Evolutionary conservation across 2,329 filamentous ascomycete genomes (phyloP).

Genomic region (Helicocarpus griseus): DNA sequence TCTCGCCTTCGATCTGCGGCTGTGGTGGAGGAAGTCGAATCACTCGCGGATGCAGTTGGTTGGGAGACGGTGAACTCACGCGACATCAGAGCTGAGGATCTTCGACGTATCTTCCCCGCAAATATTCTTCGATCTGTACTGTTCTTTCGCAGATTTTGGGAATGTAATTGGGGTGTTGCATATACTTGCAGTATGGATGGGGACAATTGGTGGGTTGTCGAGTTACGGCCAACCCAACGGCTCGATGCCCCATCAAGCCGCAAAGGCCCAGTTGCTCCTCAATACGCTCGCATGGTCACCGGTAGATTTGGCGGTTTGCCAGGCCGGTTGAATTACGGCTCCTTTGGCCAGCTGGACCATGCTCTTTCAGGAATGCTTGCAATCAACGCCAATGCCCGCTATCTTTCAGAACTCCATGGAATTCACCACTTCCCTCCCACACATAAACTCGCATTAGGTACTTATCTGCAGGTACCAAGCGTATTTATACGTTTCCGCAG

Average conservation of each 20-base stretch:
- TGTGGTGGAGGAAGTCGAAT: conserved; percentile 32
- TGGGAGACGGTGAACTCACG: conserved; percentile 30
- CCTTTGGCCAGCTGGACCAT: conserved; percentile 26
- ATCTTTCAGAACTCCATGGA: conserved; percentile 4
- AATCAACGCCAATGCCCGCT: conserved; percentile 24
- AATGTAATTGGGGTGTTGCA: conserved; percentile 60
- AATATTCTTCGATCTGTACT: conserved; percentile 57
- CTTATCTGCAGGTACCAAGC: conserved; percentile 24
- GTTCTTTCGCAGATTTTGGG: conserved; percentile 61
- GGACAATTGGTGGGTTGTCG: conserved; percentile 68
- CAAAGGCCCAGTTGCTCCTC: conserved; percentile 12
- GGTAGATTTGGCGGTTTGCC: conserved; percentile 17
- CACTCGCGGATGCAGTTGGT: conserved; percentile 25
- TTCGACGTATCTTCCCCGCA: conserved; percentile 52
- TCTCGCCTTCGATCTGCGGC: conserved; percentile 29
- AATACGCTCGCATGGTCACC: conserved; percentile 23
- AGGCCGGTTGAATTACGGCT: conserved; percentile 17
- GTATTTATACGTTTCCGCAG: conserved; percentile 26
- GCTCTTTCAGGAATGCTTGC: conserved; percentile 27
- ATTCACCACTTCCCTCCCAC: conserved; percentile 16
- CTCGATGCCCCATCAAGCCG: background rate
- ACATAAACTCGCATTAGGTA: conserved; percentile 22
- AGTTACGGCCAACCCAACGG: conserved; percentile 15
- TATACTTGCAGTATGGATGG: conserved; percentile 61
- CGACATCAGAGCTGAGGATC: conserved; percentile 29